Conservation (phyloP, 768 basidiomycete genomes). For the Leucocoprinus leucothites region DNA sequence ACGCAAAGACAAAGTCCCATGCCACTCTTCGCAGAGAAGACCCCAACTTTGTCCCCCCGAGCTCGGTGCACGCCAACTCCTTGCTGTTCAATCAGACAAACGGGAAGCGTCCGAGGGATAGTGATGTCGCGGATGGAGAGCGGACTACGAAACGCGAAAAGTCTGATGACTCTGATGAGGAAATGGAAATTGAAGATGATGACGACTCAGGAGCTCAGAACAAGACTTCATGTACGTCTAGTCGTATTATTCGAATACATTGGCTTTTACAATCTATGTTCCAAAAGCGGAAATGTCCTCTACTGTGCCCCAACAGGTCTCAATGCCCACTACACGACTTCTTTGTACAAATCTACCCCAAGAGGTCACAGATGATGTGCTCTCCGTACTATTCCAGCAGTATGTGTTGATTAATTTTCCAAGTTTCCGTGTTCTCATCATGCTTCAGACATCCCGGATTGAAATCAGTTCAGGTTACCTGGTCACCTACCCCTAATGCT, state of each 20-base stretch:
- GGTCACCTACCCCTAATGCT: slow-evolving; percentile 66
- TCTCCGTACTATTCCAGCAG: slow-evolving; percentile 91
- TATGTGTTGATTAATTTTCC: slow-evolving; percentile 37
- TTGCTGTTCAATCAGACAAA: slow-evolving; percentile 34
- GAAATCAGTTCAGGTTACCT: slow-evolving; percentile 64
- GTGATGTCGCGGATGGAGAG: slow-evolving; percentile 48
- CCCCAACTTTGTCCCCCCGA: slow-evolving; percentile 75
- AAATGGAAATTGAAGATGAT: slow-evolving; percentile 93
- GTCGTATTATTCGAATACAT: slow-evolving; percentile 21
- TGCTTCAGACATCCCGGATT: slow-evolving; percentile 77
- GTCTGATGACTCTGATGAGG: slow-evolving; percentile 62
- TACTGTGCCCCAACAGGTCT: slow-evolving; percentile 43
- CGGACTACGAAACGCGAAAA: slow-evolving; percentile 68
- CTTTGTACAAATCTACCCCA: slow-evolving; percentile 85
- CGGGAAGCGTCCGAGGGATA: slow-evolving; percentile 69
- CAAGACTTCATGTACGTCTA: slow-evolving; percentile 46
- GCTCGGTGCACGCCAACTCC: slow-evolving; percentile 55
- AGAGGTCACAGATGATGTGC: slow-evolving; percentile 85
- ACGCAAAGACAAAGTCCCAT: slow-evolving; percentile 87
- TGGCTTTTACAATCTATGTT: slow-evolving; percentile 27
- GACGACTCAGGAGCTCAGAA: slow-evolving; percentile 62
- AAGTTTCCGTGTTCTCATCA: background rate
- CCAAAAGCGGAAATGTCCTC: slow-evolving; percentile 32
- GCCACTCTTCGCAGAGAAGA: slow-evolving; percentile 80
- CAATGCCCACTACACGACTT: slow-evolving; percentile 58